Evolutionary conservation across 2,329 filamentous ascomycete species (phyloP).

Genomic region (Hortaea sp.): DNA sequence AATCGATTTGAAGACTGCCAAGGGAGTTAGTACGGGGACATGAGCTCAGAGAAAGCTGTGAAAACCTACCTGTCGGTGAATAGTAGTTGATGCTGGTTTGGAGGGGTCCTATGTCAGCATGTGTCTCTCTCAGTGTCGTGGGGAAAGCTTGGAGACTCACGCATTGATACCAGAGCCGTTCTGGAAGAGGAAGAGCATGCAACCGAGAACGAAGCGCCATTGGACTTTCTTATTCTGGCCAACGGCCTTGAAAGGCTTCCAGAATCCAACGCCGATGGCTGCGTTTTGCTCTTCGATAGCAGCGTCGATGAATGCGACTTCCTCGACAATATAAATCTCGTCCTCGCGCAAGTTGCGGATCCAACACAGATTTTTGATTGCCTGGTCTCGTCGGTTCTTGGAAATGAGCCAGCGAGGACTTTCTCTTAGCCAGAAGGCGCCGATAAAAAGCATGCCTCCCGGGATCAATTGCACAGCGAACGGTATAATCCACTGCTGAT

Average conservation of each 20-base stretch:
- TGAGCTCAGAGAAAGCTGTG: background rate
- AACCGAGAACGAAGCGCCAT: conserved; percentile 64
- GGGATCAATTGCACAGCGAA: conserved; percentile 59
- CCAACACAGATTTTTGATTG: conserved; percentile 45
- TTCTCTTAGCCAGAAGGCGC: conserved; percentile 35
- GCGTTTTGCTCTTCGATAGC: conserved; percentile 55
- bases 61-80: conserved; percentile 39
- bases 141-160: too few species aligned
- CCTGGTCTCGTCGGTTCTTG: conserved; percentile 32
- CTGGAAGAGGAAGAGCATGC: conserved; percentile 68
- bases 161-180: conserved; percentile 70
- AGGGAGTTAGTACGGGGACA: background rate
- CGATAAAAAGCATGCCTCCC: conserved; percentile 45
- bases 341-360: conserved; percentile 48
- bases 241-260: conserved; percentile 56
- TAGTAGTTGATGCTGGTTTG: conserved; percentile 56
- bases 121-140: too few species aligned
- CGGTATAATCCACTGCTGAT: conserved; percentile 38
- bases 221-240: conserved; percentile 48
- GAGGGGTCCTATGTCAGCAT: too few species aligned
- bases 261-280: conserved; percentile 61
- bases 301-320: conserved; percentile 59
- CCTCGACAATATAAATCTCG: conserved; percentile 62
- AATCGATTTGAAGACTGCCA: conserved; percentile 51
- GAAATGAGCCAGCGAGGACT: conserved; percentile 36